These are phyloP conservation scores for Cocos nucifera DNA, from an alignment of 176 grass and related monocot species.

Conservation along the genomic window DNA sequence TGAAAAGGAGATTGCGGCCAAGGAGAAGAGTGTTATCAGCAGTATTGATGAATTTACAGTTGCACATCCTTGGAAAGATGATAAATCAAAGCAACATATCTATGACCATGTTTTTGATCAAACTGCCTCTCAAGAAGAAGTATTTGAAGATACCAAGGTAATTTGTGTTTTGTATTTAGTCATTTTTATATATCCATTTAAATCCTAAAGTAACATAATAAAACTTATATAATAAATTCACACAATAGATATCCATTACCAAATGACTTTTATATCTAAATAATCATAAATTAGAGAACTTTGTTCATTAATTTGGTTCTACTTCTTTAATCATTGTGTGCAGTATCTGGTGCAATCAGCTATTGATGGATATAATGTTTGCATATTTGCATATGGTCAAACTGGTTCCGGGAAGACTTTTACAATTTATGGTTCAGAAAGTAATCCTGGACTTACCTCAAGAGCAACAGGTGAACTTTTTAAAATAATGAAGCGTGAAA, in stretches of 20 bases:
- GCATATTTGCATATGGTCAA: conserved; percentile 99
- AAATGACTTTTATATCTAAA: too few species aligned
- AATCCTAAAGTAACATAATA: not conserved
- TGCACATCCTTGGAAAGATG: conserved; percentile 97
- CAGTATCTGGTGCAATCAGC: conserved; percentile 98
- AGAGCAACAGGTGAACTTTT: conserved; percentile 92
- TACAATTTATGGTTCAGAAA: conserved; percentile 93
- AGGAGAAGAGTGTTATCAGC: conserved; percentile 59
- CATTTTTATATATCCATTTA: not conserved
- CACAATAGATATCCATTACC: too few species aligned
- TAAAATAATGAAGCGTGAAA: conserved; percentile 85
- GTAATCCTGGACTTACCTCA: conserved; percentile 76
- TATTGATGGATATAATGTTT: conserved; percentile 98
- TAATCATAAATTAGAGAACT: too few species aligned
- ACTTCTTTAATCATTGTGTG: conserved; percentile 1
- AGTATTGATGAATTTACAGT: conserved; percentile 90
- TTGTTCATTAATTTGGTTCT: too few species aligned
- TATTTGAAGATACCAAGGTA: conserved; percentile 97
- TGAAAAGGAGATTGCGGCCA: conserved; percentile 53
- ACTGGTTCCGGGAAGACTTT: conserved; percentile 98
- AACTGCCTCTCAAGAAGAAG: conserved; percentile 67
- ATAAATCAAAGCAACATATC: conserved; percentile 88
- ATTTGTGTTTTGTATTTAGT: conserved; percentile 9
- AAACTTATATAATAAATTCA: too few species aligned
- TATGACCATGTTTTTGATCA: conserved; percentile 92